A percentile compares a stretch with the other conserved stretches of the same genome.
These are phyloP conservation scores for Boechera retrofracta DNA, from an alignment of 345 rosid species.

Conservation along the genomic window DNA sequence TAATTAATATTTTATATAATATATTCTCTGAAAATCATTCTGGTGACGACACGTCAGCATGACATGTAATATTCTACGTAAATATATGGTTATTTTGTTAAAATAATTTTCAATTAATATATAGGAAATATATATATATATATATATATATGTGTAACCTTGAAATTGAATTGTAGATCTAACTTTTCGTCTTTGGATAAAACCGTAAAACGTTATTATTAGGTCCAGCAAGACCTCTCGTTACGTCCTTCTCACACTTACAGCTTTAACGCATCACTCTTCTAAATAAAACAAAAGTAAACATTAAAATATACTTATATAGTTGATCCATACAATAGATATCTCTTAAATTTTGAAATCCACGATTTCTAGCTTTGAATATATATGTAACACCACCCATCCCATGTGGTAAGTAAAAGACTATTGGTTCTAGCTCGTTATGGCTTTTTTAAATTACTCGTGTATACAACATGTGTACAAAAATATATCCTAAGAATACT, in stretches of 20 bases:
- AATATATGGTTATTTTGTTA: too few species aligned
- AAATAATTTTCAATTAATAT: too few species aligned
- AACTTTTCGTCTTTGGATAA: conserved; percentile 29
- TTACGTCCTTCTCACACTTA: conserved; percentile 36
- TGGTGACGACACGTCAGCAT: too few species aligned
- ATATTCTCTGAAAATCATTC: too few species aligned
- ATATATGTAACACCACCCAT: conserved; percentile 14
- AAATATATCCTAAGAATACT: background rate
- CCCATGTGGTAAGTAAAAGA: conserved; percentile 34
- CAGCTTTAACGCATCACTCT: conserved; percentile 34
- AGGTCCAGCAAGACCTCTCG: conserved; percentile 38
- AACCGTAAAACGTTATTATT: conserved; percentile 22
- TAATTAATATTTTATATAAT: too few species aligned
- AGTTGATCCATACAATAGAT: background rate
- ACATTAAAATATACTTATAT: too few species aligned
- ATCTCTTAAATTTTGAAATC: conserved; percentile 25
- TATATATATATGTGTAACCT: background rate
- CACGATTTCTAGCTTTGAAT: conserved; percentile 18
- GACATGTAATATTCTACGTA: too few species aligned
- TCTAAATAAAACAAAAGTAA: background rate
- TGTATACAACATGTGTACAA: too few species aligned
- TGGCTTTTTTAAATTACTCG: conserved; percentile 22
- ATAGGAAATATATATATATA: too few species aligned
- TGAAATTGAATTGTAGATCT: conserved; percentile 30
- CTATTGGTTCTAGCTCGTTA: conserved; percentile 25